Evolutionary conservation across 208 protist species (phyloP), one percentile per base, ranked within the genome.

Genomic region (Trypanosoma cruzi): DNA sequence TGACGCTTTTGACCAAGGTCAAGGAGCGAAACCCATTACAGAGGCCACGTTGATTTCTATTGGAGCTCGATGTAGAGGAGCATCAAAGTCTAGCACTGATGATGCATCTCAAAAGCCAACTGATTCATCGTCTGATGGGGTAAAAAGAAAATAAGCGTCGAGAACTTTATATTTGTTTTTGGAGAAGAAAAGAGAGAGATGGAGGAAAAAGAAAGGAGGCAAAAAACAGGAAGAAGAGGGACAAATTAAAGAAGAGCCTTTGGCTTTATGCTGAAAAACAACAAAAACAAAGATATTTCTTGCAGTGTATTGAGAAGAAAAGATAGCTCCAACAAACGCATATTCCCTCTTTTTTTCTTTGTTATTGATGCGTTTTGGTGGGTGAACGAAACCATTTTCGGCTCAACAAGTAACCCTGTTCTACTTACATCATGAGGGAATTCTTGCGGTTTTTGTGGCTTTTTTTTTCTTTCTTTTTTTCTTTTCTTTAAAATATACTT

Each of bases 1-100:
- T 75, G 91, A 96, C 66, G 86, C 87, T 1, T 94, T 96, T 63
- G 91, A 96, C 75, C 93, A 90, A 70, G 83, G 82, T 54, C 83
- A 81, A 2, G 91, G 91, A 55, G 85, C 84, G 13, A 94, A 92
- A 72, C 77, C 86, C 10, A 93, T 96, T 64, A 87, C 88, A 8
- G 83, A 96, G 56, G 77, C 81, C 37, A 83, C 77, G 44, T 74
- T 96, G 13, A 36, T 91, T 28, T 82, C 87, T 56, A 94, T 96
- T 62, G 89, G 88, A 34, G 91, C 91, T 31, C 88, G 91, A 67
- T 94, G 88, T 73, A 88, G 86, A 34, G 85, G 85, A 42, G 87
- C 66, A 56, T 68, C 73, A 49, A 71, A 71, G 46, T 26, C 67
- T 54, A 67, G 58, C 57, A 59, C 56, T 57, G 31, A 56, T 24